Percentiles rank a stretch among this genome's conserved stretches.
phyloP scores from a whole-genome alignment of 257 asterid genomes.

The Capsicum pubescens region DNA sequence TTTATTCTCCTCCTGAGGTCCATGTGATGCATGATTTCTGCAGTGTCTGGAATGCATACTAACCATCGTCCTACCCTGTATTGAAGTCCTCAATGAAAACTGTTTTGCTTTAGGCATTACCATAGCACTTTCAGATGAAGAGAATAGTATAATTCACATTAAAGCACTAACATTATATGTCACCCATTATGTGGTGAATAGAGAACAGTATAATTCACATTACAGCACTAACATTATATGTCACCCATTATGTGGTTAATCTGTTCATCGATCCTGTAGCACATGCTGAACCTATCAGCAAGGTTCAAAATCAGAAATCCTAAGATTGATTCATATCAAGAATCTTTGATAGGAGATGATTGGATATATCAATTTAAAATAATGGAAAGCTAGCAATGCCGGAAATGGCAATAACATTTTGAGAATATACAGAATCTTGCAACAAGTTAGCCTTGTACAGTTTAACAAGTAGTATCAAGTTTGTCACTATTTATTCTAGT shows the following conservation, averaged over 20 bases:
- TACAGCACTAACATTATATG: background rate
- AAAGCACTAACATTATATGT: background rate
- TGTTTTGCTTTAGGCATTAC: constrained; percentile 4
- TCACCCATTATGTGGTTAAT: background rate
- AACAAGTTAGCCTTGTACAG: constrained; percentile 1
- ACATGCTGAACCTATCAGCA: background rate
- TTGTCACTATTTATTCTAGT: background rate
- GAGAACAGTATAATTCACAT: background rate
- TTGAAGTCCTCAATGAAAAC: background rate
- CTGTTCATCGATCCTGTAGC: background rate
- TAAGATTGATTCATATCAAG: background rate
- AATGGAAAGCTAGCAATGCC: background rate
- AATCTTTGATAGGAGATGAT: background rate
- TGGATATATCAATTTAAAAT: background rate
- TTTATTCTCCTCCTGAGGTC: background rate
- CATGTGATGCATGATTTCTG: constrained; percentile 2
- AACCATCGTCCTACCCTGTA: constrained; percentile 3
- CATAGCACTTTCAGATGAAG: background rate
- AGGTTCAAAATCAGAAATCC: background rate
- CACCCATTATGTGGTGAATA: background rate
- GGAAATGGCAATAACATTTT: background rate
- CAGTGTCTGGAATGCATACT: background rate
- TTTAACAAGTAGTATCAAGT: background rate
- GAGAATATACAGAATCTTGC: background rate
- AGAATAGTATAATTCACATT: background rate